Conservation (phyloP, 163 green algal species). For the Picocystis sp. region DNA sequence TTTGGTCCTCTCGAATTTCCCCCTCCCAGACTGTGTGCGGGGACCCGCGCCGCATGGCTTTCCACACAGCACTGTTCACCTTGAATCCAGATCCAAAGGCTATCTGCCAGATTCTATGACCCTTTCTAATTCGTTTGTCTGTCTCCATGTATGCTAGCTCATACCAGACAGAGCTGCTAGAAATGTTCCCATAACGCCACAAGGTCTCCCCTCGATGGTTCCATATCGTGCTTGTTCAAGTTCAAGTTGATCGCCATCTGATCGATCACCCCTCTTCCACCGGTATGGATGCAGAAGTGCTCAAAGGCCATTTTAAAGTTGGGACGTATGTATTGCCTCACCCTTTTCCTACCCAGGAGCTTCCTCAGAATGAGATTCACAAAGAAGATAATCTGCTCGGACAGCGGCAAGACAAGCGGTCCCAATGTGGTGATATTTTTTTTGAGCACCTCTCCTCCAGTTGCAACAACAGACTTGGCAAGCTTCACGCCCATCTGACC, state of each 20-base stretch:
- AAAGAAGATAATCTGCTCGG: constrained; percentile 88
- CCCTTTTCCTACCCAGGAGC: constrained; percentile 31
- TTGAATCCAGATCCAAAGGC: constrained; percentile 90
- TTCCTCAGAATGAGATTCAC: constrained; percentile 67
- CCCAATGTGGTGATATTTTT: constrained; percentile 92
- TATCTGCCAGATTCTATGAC: constrained; percentile 77
- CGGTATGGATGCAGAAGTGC: constrained; percentile 96
- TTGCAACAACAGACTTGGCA: constrained; percentile 62
- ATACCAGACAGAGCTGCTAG: constrained; percentile 86
- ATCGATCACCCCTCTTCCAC: constrained; percentile 80
- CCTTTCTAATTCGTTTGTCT: constrained; percentile 33
- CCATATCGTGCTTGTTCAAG: constrained; percentile 37
- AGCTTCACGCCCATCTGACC: constrained; percentile 44
- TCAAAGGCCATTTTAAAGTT: constrained; percentile 94
- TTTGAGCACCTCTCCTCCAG: constrained; percentile 49
- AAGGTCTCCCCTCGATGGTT: constrained; percentile 62
- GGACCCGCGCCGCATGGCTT: constrained; percentile 26
- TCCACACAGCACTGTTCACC: constrained; percentile 86
- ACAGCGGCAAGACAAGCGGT: constrained; percentile 71
- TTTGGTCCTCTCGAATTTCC: too few relatives aligned
- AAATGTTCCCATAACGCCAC: constrained; percentile 81
- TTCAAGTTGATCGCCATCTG: constrained; percentile 88
- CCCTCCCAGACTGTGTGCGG: background rate
- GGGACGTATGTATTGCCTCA: constrained; percentile 74
- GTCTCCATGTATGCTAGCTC: constrained; percentile 72